Base-by-base conservation (phyloP, 2,329 filamentous ascomycete species). In the Tolypocladium pustulatum region DNA sequence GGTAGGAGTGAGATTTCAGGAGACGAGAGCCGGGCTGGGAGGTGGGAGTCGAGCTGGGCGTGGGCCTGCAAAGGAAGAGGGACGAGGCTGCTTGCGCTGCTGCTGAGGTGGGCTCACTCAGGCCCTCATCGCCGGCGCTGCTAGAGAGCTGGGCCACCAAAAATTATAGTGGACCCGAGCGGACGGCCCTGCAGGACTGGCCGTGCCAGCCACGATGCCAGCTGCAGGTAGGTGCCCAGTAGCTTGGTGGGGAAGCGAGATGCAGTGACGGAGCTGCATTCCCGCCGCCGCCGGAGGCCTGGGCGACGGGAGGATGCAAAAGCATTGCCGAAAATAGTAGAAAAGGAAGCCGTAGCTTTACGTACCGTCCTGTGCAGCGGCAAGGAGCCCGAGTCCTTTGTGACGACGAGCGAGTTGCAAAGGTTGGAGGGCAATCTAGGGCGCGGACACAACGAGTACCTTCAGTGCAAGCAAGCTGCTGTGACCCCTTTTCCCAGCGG, bases 1-100 rank as follows among this genome's bases (percentile, higher is more conserved):
- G 56, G 59, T 56, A 60, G 54, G 56, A 46, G 57, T 56, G 49
- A 66, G 67, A 68, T 69, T 68, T 68, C 66, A 68, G 64, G 65
- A 65, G 64, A 54, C 30, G 49, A 38, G 30, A 54, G 49, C 54
- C 38, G 22, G 55, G 36, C 49, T 32, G 41, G 36, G 49, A 27
- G 49, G 56, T 57, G 36, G 25, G 53, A 65, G 63, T 63, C 64
- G 62, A 61, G 59, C 62, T 65, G 63, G 36, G 55, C 55, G 22
- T 32, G 40, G 46, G 46, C 22, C 7, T 17, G 53, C 22, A 38
- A 4, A 40, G 34, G 22, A 9, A 20, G 34, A 55, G 36, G 34
- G 37, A 55, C 54, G 54, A 55, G 54, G 54, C 54, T 55, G 54
- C 54, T 30, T 30, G 36, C 53, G 34, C 27, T 25, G 53, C 34